These are phyloP conservation scores for Amylostereum chailletii DNA, from an alignment of 1,284 basidiomycete species.

Conservation along the genomic window DNA sequence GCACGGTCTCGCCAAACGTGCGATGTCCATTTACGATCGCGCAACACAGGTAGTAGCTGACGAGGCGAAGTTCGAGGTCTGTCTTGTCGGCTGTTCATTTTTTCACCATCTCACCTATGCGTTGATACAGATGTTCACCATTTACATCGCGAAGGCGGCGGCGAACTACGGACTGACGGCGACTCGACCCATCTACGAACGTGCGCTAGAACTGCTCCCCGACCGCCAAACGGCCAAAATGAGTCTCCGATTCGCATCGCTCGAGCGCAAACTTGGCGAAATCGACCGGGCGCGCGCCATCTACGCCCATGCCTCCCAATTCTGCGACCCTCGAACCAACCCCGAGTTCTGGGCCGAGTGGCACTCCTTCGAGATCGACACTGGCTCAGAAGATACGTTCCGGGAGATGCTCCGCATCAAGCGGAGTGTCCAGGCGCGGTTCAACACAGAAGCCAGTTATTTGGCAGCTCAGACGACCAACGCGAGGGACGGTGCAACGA, in stretches of 20 bases:
- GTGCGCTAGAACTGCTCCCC: slow-evolving; percentile 89
- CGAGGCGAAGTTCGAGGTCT: slow-evolving; percentile 90
- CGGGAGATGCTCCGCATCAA: slow-evolving; percentile 98
- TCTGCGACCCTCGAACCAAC: slow-evolving; percentile 91
- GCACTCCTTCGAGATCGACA: slow-evolving; percentile 97
- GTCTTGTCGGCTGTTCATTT: slow-evolving; percentile 13
- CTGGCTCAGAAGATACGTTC: slow-evolving; percentile 97
- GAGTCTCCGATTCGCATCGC: slow-evolving; percentile 91
- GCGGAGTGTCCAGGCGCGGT: slow-evolving; percentile 95
- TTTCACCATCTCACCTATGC: not conserved
- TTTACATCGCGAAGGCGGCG: slow-evolving; percentile 97
- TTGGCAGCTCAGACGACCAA: slow-evolving; percentile 80
- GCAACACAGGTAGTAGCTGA: slow-evolving; percentile 82
- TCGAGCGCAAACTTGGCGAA: slow-evolving; percentile 97
- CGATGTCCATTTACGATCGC: slow-evolving; percentile 94
- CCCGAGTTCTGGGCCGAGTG: slow-evolving; percentile 94
- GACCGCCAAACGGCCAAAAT: slow-evolving; percentile 95
- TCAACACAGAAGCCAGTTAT: slow-evolving; percentile 93
- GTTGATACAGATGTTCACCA: slow-evolving; percentile 80
- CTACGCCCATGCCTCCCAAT: slow-evolving; percentile 96
- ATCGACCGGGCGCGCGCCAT: slow-evolving; percentile 96
- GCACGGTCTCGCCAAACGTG: slow-evolving; percentile 88
- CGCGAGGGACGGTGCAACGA: slow-evolving; percentile 46
- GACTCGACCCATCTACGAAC: slow-evolving; percentile 94
- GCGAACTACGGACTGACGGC: slow-evolving; percentile 94